Evolutionary conservation across 108 stramenopile genomes (phyloP).

Genomic region (Nitzschia putrida): DNA sequence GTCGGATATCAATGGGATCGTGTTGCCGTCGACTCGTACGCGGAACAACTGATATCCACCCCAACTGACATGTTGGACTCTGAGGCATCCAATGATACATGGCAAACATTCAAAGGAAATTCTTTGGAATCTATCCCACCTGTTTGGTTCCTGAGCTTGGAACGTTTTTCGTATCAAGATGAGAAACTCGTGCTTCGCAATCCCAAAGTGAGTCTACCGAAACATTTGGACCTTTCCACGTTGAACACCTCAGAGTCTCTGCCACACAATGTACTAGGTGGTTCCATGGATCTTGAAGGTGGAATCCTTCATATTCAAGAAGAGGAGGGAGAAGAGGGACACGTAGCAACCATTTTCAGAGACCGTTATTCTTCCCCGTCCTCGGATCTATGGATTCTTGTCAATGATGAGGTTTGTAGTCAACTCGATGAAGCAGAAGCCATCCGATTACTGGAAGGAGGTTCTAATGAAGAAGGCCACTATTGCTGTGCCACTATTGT

Average conservation of each 20-base stretch:
- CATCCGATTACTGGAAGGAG: slow-evolving; percentile 24
- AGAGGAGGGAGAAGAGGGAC: slow-evolving; percentile 34
- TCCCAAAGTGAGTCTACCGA: no score
- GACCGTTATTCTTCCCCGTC: neutral
- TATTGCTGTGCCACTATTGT: slow-evolving; percentile 17
- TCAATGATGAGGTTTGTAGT: slow-evolving; percentile 40
- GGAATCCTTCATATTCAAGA: slow-evolving; percentile 46
- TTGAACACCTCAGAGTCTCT: neutral
- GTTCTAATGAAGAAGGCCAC: neutral
- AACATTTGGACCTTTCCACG: neutral
- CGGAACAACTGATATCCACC: neutral
- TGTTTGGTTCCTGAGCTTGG: slow-evolving; percentile 34
- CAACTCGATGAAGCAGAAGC: slow-evolving; percentile 17
- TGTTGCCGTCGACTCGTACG: neutral
- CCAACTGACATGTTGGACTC: no score
- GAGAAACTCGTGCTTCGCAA: no score
- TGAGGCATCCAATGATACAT: neutral
- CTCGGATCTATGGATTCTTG: slow-evolving; percentile 25
- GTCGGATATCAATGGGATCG: slow-evolving; percentile 5
- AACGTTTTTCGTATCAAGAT: slow-evolving; percentile 31
- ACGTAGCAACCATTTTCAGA: slow-evolving; percentile 17
- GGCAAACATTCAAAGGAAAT: slow-evolving; percentile 29
- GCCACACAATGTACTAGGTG: neutral
- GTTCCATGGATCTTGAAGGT: slow-evolving; percentile 4
- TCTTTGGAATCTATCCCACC: slow-evolving; percentile 28